phyloP scores from a whole-genome alignment of 441 rosid genomes.

The California macrophylla region DNA sequence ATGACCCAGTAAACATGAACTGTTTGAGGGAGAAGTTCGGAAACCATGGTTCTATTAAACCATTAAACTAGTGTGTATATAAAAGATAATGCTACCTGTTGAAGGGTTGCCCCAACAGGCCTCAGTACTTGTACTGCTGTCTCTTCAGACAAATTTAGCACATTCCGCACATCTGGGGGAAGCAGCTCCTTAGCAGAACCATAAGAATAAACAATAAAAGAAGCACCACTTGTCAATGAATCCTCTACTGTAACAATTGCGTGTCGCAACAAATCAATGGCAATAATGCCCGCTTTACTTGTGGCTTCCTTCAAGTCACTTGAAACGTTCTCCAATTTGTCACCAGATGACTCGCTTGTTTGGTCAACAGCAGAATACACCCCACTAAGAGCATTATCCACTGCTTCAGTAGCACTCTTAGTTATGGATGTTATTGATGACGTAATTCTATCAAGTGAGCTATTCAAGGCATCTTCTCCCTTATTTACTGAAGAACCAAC shows the following conservation, averaged over 20 bases:
- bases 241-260: conserved; percentile 53
- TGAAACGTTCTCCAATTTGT: conserved; percentile 43
- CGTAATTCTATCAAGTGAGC: conserved; percentile 44
- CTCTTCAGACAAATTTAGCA: conserved; percentile 55
- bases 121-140: conserved; percentile 36
- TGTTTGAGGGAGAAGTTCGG: not conserved
- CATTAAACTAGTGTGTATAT: not conserved
- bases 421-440: conserved; percentile 47
- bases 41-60: not conserved
- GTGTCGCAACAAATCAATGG: conserved; percentile 53
- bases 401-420: conserved; percentile 51
- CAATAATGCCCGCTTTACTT: conserved; percentile 38
- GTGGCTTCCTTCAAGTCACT: conserved; percentile 45
- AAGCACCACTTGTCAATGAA: conserved; percentile 48
- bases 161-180: conserved; percentile 54
- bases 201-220: conserved; percentile 57
- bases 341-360: conserved; percentile 42
- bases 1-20: conserved; percentile 9
- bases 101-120: conserved; percentile 54
- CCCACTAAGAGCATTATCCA: conserved; percentile 39
- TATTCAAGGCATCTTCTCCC: conserved; percentile 45
- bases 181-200: conserved; percentile 59
- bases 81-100: conserved; percentile 42
- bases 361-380: conserved; percentile 45
- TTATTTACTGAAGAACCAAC: conserved; percentile 40